These are phyloP conservation scores for Boletus insuetus DNA, from an alignment of 768 basidiomycete genomes.

Conservation along the genomic window DNA sequence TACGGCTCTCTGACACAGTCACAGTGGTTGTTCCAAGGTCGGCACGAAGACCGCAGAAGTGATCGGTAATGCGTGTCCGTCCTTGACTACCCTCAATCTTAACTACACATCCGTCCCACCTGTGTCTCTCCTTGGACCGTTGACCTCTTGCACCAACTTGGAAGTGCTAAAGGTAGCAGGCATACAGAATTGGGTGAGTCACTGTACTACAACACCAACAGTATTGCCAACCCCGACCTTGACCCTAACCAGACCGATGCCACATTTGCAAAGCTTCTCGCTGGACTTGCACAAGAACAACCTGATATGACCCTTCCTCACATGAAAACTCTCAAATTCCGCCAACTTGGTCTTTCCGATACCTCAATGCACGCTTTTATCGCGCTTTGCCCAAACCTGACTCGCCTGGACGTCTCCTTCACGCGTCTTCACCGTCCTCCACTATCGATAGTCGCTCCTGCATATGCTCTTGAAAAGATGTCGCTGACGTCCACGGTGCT, in stretches of 20 bases:
- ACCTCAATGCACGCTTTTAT: constrained; percentile 42
- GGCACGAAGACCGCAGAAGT: constrained; percentile 47
- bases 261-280: constrained; percentile 46
- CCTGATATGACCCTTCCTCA: constrained; percentile 34
- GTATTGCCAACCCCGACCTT: not conserved
- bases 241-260: constrained; percentile 50
- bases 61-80: constrained; percentile 40
- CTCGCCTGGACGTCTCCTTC: constrained; percentile 63
- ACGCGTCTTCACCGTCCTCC: constrained; percentile 47
- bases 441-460: not conserved
- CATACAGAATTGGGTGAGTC: constrained; percentile 56
- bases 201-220: not conserved
- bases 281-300: constrained; percentile 11
- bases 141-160: constrained; percentile 38
- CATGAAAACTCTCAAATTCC: constrained; percentile 57
- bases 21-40: constrained; percentile 60
- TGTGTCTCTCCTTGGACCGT: constrained; percentile 41
- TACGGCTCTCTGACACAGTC: constrained; percentile 14
- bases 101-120: constrained; percentile 60
- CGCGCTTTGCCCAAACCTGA: constrained; percentile 46
- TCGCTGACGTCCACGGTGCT: constrained; percentile 56
- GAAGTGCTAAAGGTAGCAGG: constrained; percentile 63
- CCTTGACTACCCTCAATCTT: constrained; percentile 50
- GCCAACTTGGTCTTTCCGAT: constrained; percentile 53
- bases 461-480: constrained; percentile 52